Conservation (phyloP, 2,329 filamentous ascomycete genomes). For the Onygena corvina region DNA sequence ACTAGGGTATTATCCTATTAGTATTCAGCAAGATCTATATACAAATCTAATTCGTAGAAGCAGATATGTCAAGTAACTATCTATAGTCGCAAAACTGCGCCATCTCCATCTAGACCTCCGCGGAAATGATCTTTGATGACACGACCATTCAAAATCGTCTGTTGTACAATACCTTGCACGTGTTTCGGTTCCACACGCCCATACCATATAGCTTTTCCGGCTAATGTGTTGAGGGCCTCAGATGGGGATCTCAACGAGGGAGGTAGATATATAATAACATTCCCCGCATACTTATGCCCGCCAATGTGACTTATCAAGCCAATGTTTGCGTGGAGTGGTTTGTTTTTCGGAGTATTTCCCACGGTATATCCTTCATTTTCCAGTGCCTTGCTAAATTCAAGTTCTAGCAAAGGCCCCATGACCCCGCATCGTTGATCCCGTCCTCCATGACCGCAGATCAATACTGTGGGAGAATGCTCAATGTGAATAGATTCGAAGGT, state of each 20-base stretch:
- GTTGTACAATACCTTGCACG: conserved; percentile 77
- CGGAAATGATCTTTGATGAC: conserved; percentile 71
- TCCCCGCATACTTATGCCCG: conserved; percentile 90
- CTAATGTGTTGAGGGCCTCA: conserved; percentile 18
- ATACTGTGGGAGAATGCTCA: conserved; percentile 45
- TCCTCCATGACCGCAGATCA: conserved; percentile 79
- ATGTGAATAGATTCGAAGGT: conserved; percentile 54
- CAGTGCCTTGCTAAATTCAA: conserved; percentile 50
- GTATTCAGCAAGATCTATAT: neutral
- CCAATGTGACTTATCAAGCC: conserved; percentile 66
- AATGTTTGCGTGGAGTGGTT: conserved; percentile 27
- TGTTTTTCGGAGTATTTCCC: conserved; percentile 19
- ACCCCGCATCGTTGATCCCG: conserved; percentile 73
- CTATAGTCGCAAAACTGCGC: conserved; percentile 53
- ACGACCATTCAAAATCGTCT: conserved; percentile 77
- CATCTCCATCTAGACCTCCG: conserved; percentile 70
- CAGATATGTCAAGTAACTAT: neutral
- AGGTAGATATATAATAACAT: conserved; percentile 70
- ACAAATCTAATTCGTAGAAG: neutral
- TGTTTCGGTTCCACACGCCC: conserved; percentile 72
- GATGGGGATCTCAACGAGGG: conserved; percentile 20
- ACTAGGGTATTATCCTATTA: no score
- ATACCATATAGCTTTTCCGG: conserved; percentile 59
- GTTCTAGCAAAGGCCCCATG: conserved; percentile 59
- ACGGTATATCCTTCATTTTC: conserved; percentile 22